Percentiles rank a stretch among this genome's conserved stretches.
Conservation (phyloP, 1,139 yeast genomes). For the Blastobotrys illinoisensis region DNA sequence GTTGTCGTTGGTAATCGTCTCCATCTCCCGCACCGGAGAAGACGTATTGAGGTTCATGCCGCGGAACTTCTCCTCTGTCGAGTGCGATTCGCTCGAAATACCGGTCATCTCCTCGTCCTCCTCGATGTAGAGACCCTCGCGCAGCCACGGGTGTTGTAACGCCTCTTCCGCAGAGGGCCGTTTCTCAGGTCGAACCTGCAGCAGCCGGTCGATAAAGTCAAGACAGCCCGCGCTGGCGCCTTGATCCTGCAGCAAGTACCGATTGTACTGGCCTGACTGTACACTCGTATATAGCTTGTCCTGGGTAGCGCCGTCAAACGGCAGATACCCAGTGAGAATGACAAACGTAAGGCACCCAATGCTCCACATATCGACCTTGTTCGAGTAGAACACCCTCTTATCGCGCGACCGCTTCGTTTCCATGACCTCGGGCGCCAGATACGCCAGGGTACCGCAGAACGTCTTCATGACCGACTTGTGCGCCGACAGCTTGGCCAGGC, state of each 20-base stretch:
- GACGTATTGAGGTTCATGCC: neutral
- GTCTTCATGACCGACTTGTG: slow-evolving; percentile 77
- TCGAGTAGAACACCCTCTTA: slow-evolving; percentile 50
- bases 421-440: slow-evolving; percentile 91
- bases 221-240: slow-evolving; percentile 60
- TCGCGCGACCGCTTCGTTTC: slow-evolving; percentile 48
- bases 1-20: neutral
- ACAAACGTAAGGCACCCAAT: slow-evolving; percentile 89
- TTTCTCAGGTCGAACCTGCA: slow-evolving; percentile 67
- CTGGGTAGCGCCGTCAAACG: slow-evolving; percentile 89
- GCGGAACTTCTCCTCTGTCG: neutral
- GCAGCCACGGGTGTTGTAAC: slow-evolving; percentile 66
- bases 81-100: neutral
- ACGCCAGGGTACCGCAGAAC: slow-evolving; percentile 85
- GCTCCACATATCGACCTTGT: slow-evolving; percentile 94
- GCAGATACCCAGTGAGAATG: slow-evolving; percentile 82
- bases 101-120: slow-evolving; percentile 29
- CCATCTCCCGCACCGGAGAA: neutral
- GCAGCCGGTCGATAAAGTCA: slow-evolving; percentile 59
- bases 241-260: slow-evolving; percentile 65
- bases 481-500: slow-evolving; percentile 75
- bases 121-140: slow-evolving; percentile 46
- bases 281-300: slow-evolving; percentile 76
- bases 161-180: slow-evolving; percentile 73
- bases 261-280: slow-evolving; percentile 71